Evolutionary conservation across 208 protist species (phyloP).

Genomic region (Acanthamoeba polyphaga): DNA sequence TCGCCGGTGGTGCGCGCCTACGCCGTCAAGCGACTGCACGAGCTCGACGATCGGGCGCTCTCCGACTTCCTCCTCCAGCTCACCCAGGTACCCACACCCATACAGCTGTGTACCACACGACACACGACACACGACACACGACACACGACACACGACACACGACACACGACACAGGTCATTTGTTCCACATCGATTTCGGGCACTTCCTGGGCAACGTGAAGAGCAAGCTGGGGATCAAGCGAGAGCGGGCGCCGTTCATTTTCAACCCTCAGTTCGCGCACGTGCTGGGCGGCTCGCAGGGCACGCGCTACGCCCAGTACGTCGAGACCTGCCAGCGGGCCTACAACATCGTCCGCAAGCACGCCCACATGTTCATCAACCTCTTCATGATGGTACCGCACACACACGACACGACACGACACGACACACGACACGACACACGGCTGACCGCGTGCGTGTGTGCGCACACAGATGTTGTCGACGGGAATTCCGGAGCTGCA

Average conservation of each 20-base stretch:
- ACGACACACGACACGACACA: too few relatives aligned
- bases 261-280: conserved; percentile 89
- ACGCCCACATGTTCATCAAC: conserved; percentile 90
- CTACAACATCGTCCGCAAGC: conserved; percentile 88
- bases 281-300: conserved; percentile 86
- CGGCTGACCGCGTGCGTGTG: not conserved
- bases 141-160: too few relatives aligned
- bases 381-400: conserved; percentile 86
- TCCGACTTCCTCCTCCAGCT: conserved; percentile 88
- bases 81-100: conserved; percentile 84
- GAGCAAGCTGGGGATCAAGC: conserved; percentile 77
- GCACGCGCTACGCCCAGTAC: conserved; percentile 76
- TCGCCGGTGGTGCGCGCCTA: conserved; percentile 85
- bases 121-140: too few relatives aligned
- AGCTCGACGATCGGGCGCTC: conserved; percentile 83
- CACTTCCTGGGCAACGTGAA: conserved; percentile 93
- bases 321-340: conserved; percentile 82
- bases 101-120: conserved; percentile 80
- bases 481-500: conserved; percentile 89
- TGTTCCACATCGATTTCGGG: conserved; percentile 95
- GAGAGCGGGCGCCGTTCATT: conserved; percentile 88
- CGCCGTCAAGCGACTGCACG: conserved; percentile 84
- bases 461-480: conserved; percentile 84
- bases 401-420: too few relatives aligned
- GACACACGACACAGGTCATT: conserved; percentile 83